Evolutionary conservation across 148 eudicot genomes (phyloP).

Genomic region (Silene uniflora): DNA sequence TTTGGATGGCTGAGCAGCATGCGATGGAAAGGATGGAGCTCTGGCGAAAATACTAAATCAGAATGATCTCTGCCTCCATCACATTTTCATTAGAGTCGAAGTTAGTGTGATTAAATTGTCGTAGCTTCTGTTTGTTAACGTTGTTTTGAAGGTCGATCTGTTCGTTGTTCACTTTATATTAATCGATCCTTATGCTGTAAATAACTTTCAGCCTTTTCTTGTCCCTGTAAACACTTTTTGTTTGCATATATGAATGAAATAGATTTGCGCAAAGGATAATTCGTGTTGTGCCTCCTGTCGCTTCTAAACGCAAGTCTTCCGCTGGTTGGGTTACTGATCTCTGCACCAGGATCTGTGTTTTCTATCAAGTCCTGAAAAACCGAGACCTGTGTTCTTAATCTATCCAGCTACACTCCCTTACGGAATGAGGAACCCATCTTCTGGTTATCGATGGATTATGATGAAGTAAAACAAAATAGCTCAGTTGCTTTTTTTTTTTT

Average conservation of each 20-base stretch:
- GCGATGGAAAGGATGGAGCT: conserved; percentile 61
- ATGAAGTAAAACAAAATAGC: too few species aligned
- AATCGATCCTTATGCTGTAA: background rate
- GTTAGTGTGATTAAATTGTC: background rate
- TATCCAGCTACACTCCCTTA: too few species aligned
- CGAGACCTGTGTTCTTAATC: too few species aligned
- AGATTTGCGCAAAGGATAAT: background rate
- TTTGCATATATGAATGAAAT: conserved; percentile 9
- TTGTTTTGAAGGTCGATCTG: background rate
- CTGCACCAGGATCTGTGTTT: too few species aligned
- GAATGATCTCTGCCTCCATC: conserved; percentile 18
- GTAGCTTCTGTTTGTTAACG: conserved; percentile 10
- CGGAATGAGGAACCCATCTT: too few species aligned
- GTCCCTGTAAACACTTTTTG: background rate
- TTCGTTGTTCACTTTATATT: background rate
- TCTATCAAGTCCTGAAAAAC: too few species aligned
- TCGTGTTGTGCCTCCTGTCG: background rate
- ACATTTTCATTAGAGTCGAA: background rate
- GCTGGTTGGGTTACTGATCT: too few species aligned
- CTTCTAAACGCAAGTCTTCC: too few species aligned
- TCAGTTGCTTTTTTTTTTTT: too few species aligned
- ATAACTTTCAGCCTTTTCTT: conserved; percentile 6
- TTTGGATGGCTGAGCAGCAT: conserved; percentile 77
- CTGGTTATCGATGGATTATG: too few species aligned
- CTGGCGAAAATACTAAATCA: conserved; percentile 18